Conservation (phyloP, 345 rosid genomes). For the Laguncularia racemosa region DNA sequence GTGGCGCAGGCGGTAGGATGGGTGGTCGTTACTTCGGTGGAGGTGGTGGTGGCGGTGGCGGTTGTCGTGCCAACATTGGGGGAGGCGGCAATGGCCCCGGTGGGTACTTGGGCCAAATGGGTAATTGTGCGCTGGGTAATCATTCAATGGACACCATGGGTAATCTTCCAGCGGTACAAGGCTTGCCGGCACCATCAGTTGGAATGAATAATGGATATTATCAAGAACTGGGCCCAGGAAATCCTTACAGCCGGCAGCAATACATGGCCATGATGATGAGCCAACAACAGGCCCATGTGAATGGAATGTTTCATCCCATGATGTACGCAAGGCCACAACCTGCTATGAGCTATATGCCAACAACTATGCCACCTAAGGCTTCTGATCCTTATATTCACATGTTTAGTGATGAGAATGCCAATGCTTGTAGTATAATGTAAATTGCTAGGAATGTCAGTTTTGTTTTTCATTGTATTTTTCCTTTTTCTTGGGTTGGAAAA, state of each 20-base stretch:
- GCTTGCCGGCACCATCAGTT: constrained; percentile 38
- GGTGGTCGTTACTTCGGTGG: no score
- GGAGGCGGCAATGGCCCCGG: constrained; percentile 11
- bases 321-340: constrained; percentile 70
- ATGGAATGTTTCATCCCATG: constrained; percentile 75
- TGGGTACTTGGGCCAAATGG: constrained; percentile 19
- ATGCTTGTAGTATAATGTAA: constrained; percentile 89
- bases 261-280: constrained; percentile 68
- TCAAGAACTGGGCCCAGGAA: constrained; percentile 14
- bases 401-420: constrained; percentile 88
- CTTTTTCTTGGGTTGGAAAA: neutral
- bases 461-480: neutral
- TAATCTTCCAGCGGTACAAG: constrained; percentile 49
- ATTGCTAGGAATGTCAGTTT: neutral
- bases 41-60: no score
- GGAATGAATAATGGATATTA: constrained; percentile 40
- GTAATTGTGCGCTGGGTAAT: no score
- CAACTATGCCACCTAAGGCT: constrained; percentile 28
- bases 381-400: constrained; percentile 53
- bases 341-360: constrained; percentile 40
- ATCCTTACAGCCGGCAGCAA: constrained; percentile 19
- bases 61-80: no score
- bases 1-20: no score
- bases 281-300: constrained; percentile 39
- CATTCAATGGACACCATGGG: no score